phyloP scores from a whole-genome alignment of 208 protist species.

The Wallacemonas collosoma region DNA sequence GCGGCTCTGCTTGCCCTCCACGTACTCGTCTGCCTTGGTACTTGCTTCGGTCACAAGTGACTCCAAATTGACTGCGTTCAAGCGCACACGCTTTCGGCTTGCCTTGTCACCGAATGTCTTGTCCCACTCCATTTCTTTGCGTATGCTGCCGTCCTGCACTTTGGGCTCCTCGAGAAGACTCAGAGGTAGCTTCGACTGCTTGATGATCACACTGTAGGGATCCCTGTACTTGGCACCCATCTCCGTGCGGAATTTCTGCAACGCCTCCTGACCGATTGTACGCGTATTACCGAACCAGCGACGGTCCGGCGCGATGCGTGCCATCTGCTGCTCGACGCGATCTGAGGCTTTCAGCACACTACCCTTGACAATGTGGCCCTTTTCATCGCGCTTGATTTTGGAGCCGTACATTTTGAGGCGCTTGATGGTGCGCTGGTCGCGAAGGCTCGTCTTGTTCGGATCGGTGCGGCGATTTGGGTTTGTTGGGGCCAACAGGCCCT shows the following conservation, averaged over 20 bases:
- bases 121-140: constrained; percentile 95
- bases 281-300: constrained; percentile 98
- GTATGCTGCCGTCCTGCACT: constrained; percentile 86
- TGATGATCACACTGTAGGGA: constrained; percentile 98
- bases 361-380: constrained; percentile 92
- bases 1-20: constrained; percentile 44
- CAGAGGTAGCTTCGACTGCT: constrained; percentile 97
- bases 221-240: constrained; percentile 95
- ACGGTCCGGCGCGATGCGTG: constrained; percentile 94
- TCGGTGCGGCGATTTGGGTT: constrained; percentile 81
- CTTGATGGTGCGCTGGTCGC: constrained; percentile 86
- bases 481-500: constrained; percentile 84
- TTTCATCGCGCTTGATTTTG: constrained; percentile 90
- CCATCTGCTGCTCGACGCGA: constrained; percentile 87
- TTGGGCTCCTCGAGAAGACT: constrained; percentile 92
- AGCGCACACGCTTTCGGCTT: constrained; percentile 89
- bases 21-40: constrained; percentile 54
- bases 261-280: constrained; percentile 95
- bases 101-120: constrained; percentile 96
- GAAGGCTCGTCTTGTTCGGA: constrained; percentile 80
- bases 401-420: constrained; percentile 90
- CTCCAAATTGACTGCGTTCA: constrained; percentile 63
- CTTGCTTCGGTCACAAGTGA: constrained; percentile 52
- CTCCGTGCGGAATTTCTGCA: constrained; percentile 97
- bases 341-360: constrained; percentile 89